These are phyloP conservation scores for Umbellularia californica DNA, from an alignment of 164 flowering plant genomes.

Conservation along the genomic window DNA sequence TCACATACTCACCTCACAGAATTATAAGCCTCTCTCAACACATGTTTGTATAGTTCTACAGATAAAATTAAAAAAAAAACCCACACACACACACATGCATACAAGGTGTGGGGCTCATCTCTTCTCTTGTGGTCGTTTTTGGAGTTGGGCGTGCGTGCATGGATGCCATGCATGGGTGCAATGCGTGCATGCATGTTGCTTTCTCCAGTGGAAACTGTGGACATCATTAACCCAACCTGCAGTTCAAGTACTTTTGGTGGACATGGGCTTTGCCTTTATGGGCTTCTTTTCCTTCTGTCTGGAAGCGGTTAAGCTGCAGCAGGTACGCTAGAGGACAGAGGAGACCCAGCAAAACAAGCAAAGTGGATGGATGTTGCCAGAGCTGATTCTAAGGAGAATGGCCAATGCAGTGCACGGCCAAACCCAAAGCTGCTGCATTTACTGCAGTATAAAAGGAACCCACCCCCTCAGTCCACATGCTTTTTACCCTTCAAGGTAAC, in stretches of 20 bases:
- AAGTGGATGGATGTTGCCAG: background rate
- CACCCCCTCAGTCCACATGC: background rate
- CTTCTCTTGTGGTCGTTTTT: too few species aligned
- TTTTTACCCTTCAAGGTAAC: background rate
- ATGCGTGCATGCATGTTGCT: background rate
- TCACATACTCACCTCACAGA: too few species aligned
- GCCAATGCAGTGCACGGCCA: background rate
- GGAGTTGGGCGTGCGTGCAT: background rate
- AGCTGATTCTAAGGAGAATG: background rate
- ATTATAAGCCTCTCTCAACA: too few species aligned
- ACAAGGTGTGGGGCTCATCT: too few species aligned
- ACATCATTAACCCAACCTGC: background rate
- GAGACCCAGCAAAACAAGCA: conserved; percentile 1
- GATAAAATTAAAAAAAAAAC: too few species aligned
- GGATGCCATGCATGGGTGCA: background rate
- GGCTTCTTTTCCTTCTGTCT: conserved; percentile 1
- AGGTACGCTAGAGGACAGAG: background rate
- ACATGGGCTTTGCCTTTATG: background rate
- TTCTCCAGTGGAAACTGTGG: background rate
- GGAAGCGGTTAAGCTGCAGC: background rate
- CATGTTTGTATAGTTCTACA: too few species aligned
- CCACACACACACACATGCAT: too few species aligned
- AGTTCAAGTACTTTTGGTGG: background rate
- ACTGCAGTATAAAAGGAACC: background rate
- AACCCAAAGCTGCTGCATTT: background rate